Evolutionary conservation across 257 asterid species (phyloP), one percentile per base, ranked within the genome.

Genomic region (Solanum bulbocastanum): DNA sequence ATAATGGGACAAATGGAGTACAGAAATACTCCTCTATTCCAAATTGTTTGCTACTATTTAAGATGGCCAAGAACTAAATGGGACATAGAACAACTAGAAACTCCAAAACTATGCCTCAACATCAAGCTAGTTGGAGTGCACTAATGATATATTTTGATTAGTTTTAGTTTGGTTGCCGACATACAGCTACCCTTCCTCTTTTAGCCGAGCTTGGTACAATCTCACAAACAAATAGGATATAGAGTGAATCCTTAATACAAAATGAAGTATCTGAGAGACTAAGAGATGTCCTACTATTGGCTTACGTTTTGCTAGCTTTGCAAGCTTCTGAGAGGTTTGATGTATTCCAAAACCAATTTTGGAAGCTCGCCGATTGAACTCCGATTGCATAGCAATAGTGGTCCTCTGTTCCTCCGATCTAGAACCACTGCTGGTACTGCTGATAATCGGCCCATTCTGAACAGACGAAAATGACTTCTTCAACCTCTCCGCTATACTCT

Each of bases 301-400:
- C 96, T 88, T 88, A 97, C 99, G 91, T 92, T 95, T 91, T 22
- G 99, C 99, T 83, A 97, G 98, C 94, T 93, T 95, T 35, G 98
- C 90, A 73, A 97, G 95, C 90, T 97, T 97, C 93, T 94, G 98
- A 65, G 99, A 97, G 33, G 98, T 95, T 85, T 95, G 98, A 82
- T 96, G 99, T 71, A 97, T 97, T 79, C 97, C 99, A 11, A 92
- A 92, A 76, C 96, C 99, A 60, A 97, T 93, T 88, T 92, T 97
- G 85, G 99, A 95, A 73, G 98, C 99, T 92, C 98, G 92, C 60
- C 91, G 86, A 46, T 94, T 94, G 74, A 97, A 97, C 89, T 96
- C 99, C 25, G 99, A 95, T 90, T 95, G 99, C 94, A 92, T 88
- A 82, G 98, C 97, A 76, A 89, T 87, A 58, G 92, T 91, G 25